Evolutionary conservation across 1,139 yeast species (phyloP).

Genomic region (Geotrichum klebahnii): DNA sequence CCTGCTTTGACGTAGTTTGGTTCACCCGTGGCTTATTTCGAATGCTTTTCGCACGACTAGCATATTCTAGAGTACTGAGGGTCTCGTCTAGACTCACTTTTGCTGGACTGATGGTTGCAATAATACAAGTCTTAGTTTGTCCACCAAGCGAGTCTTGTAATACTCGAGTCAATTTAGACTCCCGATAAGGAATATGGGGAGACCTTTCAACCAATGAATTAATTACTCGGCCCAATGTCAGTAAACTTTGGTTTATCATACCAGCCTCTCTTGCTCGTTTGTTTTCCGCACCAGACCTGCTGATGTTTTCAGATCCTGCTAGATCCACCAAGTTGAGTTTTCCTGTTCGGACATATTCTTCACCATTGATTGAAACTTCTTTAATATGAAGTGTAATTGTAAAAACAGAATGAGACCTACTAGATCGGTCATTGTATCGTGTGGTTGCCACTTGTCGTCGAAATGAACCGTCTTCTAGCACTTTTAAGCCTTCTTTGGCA

Average conservation of each 20-base stretch:
- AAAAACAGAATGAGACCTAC: slow-evolving; percentile 72
- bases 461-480: slow-evolving; percentile 50
- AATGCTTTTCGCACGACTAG: slow-evolving; percentile 73
- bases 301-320: slow-evolving; percentile 84
- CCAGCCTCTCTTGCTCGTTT: slow-evolving; percentile 86
- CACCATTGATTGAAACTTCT: slow-evolving; percentile 48
- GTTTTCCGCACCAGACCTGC: slow-evolving; percentile 71
- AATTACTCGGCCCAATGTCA: slow-evolving; percentile 81
- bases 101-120: slow-evolving; percentile 83
- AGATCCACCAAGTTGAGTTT: slow-evolving; percentile 79
- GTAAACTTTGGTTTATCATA: slow-evolving; percentile 73
- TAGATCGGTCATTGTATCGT: slow-evolving; percentile 61
- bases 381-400: slow-evolving; percentile 53
- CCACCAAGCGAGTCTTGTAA: slow-evolving; percentile 85
- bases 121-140: slow-evolving; percentile 68
- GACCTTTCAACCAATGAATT: slow-evolving; percentile 61
- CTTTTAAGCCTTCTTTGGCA: slow-evolving; percentile 44
- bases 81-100: slow-evolving; percentile 74
- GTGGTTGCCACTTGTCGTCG: slow-evolving; percentile 65
- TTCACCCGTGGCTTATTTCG: slow-evolving; percentile 68
- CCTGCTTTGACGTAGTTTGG: slow-evolving; percentile 50
- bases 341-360: slow-evolving; percentile 42
- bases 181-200: slow-evolving; percentile 77
- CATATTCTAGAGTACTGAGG: slow-evolving; percentile 77
- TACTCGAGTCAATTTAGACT: slow-evolving; percentile 72